phyloP scores from a whole-genome alignment of 1,139 yeast genomes.

The Scheffersomyces segobiensis region DNA sequence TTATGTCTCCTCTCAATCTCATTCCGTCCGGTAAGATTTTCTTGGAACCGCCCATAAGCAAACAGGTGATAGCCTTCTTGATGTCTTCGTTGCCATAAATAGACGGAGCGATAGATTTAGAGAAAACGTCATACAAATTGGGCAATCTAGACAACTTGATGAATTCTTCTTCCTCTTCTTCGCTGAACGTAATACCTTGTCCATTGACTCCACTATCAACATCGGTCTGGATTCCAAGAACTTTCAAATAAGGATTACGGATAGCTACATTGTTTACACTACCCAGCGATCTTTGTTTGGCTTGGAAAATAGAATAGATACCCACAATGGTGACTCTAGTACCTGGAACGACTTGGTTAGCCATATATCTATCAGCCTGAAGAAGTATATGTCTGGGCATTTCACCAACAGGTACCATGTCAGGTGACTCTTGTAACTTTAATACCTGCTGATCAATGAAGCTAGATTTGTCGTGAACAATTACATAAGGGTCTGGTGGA shows the following conservation, averaged over 20 bases:
- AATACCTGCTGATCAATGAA: slow-evolving; percentile 94
- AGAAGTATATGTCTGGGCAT: slow-evolving; percentile 93
- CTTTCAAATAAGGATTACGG: slow-evolving; percentile 87
- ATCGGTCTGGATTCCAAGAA: slow-evolving; percentile 83
- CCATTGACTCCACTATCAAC: slow-evolving; percentile 67
- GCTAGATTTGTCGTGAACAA: slow-evolving; percentile 88
- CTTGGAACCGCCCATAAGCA: slow-evolving; percentile 92
- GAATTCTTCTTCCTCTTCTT: slow-evolving; percentile 93
- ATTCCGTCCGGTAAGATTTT: slow-evolving; percentile 92
- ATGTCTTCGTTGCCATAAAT: slow-evolving; percentile 93
- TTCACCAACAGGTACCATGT: slow-evolving; percentile 98
- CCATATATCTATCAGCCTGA: slow-evolving; percentile 85
- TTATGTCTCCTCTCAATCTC: slow-evolving; percentile 96
- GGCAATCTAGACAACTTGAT: slow-evolving; percentile 78
- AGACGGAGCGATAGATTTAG: slow-evolving; percentile 94
- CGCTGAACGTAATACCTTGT: slow-evolving; percentile 71
- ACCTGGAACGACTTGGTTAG: slow-evolving; percentile 93
- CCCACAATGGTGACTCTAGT: slow-evolving; percentile 91
- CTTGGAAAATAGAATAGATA: slow-evolving; percentile 84
- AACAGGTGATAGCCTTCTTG: slow-evolving; percentile 89
- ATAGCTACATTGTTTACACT: slow-evolving; percentile 63
- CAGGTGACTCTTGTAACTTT: slow-evolving; percentile 94
- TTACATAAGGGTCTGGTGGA: slow-evolving; percentile 88
- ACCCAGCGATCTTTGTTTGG: slow-evolving; percentile 54
- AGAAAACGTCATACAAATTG: slow-evolving; percentile 76